These are phyloP conservation scores for Yarrowia divulgata DNA, from an alignment of 805 yeast species.

Conservation along the genomic window DNA sequence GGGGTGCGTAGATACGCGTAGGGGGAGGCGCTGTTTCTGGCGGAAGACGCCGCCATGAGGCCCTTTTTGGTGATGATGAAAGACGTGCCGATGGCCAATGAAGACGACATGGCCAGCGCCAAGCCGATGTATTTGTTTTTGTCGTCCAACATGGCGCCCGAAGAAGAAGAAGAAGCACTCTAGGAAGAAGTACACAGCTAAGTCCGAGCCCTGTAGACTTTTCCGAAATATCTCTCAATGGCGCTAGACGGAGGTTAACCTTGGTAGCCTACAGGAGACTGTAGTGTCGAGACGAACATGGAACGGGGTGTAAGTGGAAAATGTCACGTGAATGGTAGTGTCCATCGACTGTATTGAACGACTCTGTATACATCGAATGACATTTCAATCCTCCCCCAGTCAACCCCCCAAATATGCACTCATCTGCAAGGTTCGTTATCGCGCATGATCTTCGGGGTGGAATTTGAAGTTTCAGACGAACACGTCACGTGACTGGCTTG, in stretches of 20 bases:
- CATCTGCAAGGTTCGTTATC: constrained; percentile 1
- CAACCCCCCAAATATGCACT: background rate
- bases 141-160: constrained; percentile 51
- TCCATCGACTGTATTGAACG: no score
- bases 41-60: constrained; percentile 64
- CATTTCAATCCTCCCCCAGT: background rate
- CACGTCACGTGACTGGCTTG: no score
- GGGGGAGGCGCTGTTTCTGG: constrained; percentile 61
- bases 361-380: no score
- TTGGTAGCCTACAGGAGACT: background rate
- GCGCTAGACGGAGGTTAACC: background rate
- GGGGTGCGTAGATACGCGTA: constrained; percentile 81
- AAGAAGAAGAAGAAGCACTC: background rate
- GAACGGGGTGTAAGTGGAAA: no score
- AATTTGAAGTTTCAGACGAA: background rate
- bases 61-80: constrained; percentile 91
- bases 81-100: constrained; percentile 90
- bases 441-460: background rate
- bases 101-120: constrained; percentile 84
- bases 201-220: background rate
- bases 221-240: background rate
- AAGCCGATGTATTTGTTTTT: constrained; percentile 84
- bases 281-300: no score
- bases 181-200: background rate
- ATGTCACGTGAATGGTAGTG: no score